Base-by-base conservation (phyloP, 2,329 filamentous ascomycete genomes). In the Phyllosticta ampelicida region DNA sequence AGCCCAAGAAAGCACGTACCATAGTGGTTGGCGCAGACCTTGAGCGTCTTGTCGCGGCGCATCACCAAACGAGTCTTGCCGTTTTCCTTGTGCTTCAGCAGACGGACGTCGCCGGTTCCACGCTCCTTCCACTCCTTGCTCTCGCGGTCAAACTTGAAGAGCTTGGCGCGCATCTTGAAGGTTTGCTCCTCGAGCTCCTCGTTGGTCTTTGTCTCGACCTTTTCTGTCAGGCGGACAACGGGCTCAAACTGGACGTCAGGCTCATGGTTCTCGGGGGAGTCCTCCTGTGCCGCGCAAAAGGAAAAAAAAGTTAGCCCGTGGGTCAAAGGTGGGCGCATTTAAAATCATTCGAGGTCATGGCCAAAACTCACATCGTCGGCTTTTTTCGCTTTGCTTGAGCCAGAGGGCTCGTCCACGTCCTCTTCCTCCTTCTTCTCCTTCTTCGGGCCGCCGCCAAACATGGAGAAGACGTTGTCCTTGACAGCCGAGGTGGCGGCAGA, bases 1-100 rank as follows among this genome's bases (percentile, higher is more conserved):
- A 54, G 36, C 9, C 36, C 21, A 44, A 10, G 48, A 30, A 51
- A 16, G 21, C 28, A 78, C 87, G 70, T 86, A 96, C 91, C 86
- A 78, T 99, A 99, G 83, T 99, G 94, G 82, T 99, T 99, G 73
- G 94, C 94, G 86, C 94, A 99, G 77, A 99, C 94, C 84, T 99
- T 99, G 79, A 97, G 85, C 62, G 94, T 99, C 89, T 97, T 97
- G 81, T 99, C 94, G 73, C 94, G 85, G 75, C 94, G 88, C 94
- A 99, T 99, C 67, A 99, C 94, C 68, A 99, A 80, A 68, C 94
- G 86, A 60, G 91, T 96, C 86, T 97, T 97, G 77, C 87, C 85
- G 75, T 96, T 96, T 80, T 96, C 91, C 83, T 90, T 94, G 82
- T 99, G 94, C 86, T 96, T 97, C 72, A 99, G 81, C 75, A 99